phyloP scores from a whole-genome alignment of 202 grass and related monocot species.

The Musa balbisiana region DNA sequence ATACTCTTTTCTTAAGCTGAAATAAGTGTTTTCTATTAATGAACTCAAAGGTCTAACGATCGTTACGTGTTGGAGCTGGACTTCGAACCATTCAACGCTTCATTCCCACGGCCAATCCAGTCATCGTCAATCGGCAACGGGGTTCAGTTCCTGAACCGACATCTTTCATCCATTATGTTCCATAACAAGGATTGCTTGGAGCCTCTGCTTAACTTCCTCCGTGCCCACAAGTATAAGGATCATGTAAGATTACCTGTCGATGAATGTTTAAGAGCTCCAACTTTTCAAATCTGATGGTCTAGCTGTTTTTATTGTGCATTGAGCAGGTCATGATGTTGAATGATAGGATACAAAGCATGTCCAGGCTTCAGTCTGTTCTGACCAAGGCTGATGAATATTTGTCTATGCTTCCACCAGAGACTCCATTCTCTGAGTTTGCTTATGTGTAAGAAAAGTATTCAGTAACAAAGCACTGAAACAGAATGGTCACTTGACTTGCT shows the following conservation, averaged over 20 bases:
- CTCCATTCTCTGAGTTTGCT: slow-evolving; percentile 64
- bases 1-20: not conserved
- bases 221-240: slow-evolving; percentile 70
- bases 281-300: not conserved
- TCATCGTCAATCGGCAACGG: slow-evolving; percentile 96
- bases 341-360: slow-evolving; percentile 69
- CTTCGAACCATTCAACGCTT: slow-evolving; percentile 86
- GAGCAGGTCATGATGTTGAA: slow-evolving; percentile 91
- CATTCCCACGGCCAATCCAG: slow-evolving; percentile 54
- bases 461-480: too few species aligned
- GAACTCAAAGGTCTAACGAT: slow-evolving; percentile 34
- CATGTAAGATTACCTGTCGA: slow-evolving; percentile 44
- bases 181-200: slow-evolving; percentile 79
- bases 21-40: slow-evolving; percentile 5
- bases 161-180: slow-evolving; percentile 93
- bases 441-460: slow-evolving; percentile 39
- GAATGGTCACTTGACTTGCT: too few species aligned
- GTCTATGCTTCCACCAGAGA: slow-evolving; percentile 55
- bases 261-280: not conserved
- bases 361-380: slow-evolving; percentile 78
- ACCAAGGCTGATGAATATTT: slow-evolving; percentile 77
- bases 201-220: slow-evolving; percentile 80
- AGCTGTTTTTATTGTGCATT: not conserved
- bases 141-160: slow-evolving; percentile 87
- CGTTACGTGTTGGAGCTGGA: slow-evolving; percentile 74